Base-by-base conservation (phyloP, 2,329 filamentous ascomycete species). In the Cytospora piceae region DNA sequence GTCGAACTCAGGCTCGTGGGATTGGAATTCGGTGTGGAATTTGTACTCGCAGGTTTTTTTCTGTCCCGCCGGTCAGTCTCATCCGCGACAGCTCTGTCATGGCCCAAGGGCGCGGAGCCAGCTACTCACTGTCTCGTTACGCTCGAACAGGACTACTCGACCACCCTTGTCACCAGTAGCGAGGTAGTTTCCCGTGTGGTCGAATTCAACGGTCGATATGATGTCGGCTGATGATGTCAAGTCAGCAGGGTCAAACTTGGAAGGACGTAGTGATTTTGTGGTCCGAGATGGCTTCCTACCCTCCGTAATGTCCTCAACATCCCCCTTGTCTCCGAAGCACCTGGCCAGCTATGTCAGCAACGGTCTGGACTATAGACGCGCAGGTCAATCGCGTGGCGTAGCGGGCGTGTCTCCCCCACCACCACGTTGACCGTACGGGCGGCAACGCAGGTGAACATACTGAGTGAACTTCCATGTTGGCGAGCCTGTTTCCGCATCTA, bases 41-140 rank as follows among this genome's bases (percentile, higher is more conserved):
- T 98, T 99, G 86, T 99, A 99, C 80, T 99, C 95, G 87, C 95
- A 99, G 59, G 95, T 98, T 88, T 98, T 99, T 89, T 99, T 98
- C 94, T 97, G 75, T 68, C 52, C 58, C 53, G 46, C 54, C 55
- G 58, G 72, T 83, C 73, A 82, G 79, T 67, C 63, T 55, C 37
- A n/a, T 53, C 51, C 51, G 39, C 29, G 37, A 49, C 49, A 24
- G 54, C 52, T 39, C 42, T 59, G 51, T 37, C 56, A 52, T 22
- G 24, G 53, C 32, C 29, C 46, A 49, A 56, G 58, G 54, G 53
- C 56, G 15, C 42, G 31, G 24, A 20, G 17, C 46, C 20, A 20
- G 58, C n/a, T 42, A 81, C 88, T 76, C 82, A 96, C 94, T 76
- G 94, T 97, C 81, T 98, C 95, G 75, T 99, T 99, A 72, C 95